These are phyloP conservation scores for Thelonectria blattea DNA, from an alignment of 2,329 filamentous ascomycete genomes.

Conservation along the genomic window DNA sequence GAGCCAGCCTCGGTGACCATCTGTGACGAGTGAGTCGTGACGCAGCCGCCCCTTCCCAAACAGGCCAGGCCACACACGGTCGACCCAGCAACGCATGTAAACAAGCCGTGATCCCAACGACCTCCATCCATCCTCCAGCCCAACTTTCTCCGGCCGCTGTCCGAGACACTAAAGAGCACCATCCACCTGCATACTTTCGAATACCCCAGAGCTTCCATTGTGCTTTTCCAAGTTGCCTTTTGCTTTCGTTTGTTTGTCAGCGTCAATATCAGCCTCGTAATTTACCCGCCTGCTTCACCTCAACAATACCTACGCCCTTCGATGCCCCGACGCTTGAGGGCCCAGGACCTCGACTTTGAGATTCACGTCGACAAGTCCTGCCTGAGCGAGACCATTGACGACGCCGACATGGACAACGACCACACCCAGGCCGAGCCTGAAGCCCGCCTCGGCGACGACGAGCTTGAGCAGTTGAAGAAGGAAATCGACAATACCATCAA, in stretches of 20 bases:
- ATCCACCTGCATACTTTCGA: conserved; percentile 28
- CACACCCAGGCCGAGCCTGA: conserved; percentile 23
- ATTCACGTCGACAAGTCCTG: conserved; percentile 57
- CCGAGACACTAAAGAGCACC: conserved; percentile 16
- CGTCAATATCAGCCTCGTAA: conserved; percentile 7
- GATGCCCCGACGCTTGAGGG: conserved; percentile 40
- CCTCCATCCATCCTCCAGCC: neutral
- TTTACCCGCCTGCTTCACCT: conserved; percentile 9
- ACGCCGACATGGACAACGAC: conserved; percentile 33
- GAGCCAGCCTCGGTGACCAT: neutral
- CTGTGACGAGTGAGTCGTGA: neutral
- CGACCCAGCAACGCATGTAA: conserved; percentile 45
- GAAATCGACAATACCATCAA: conserved; percentile 8
- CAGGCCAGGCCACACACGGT: conserved; percentile 24
- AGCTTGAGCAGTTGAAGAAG: conserved; percentile 8
- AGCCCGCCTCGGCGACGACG: conserved; percentile 20
- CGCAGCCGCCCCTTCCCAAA: conserved; percentile 6
- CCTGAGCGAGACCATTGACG: conserved; percentile 49
- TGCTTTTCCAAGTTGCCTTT: conserved; percentile 17
- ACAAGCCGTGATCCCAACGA: conserved; percentile 39
- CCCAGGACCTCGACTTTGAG: conserved; percentile 51
- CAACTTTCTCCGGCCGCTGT: conserved; percentile 23
- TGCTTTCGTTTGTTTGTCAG: conserved; percentile 16
- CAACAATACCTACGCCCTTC: conserved; percentile 16
- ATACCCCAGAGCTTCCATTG: conserved; percentile 31